Base-by-base conservation (phyloP, 371 early-diverging fungal genomes). In the Apophysomyces variabilis region DNA sequence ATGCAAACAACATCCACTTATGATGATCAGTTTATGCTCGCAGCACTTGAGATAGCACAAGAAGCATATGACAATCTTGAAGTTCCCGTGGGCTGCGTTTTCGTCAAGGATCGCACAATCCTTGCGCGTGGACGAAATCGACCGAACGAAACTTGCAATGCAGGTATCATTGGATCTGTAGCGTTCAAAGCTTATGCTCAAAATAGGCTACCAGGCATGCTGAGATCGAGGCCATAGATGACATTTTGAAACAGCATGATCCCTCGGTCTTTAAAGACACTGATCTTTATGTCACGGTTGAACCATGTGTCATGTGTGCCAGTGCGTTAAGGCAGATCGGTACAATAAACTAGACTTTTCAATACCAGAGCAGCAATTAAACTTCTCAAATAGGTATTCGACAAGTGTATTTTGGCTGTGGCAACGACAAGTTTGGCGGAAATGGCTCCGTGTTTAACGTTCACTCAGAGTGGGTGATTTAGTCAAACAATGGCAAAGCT, bases 221-320 rank as follows among this genome's bases (percentile, higher is more conserved):
- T 21, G 97, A 98, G 76, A 85, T 95, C 38, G 94, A 90, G 43
- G 97, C 94, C 0, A 94, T 97, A 37, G 95, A 96, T 70, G 70
- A 84, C 45, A 90, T 96, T 67, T 69, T 92, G 35, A 66, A 72
- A 26, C 64, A 80, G 14, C 75, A 82, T 43, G 59, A 60, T 43
- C 41, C 62, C 14, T 58, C 64, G 7, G 70, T 90, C 7, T 91
- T 96, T 67, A 50, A 66, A 26, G 54, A 82, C 38, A 80, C 88
- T 56, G 88, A 89, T 67, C 75, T 99, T 36, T 99, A 96, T 77
- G 96, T 99, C 11, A 99, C 99, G 0, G 96, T 99, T 1, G 99
- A 99, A 78, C 99, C 99, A 3, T 99, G 99, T 76, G 87, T 99
- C 4, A 99, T 99, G 99, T 99, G 99, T 67, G 94, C 96, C 4